Evolutionary conservation across 441 rosid species (phyloP), one percentile per base, ranked within the genome.

Genomic region (Aleurites moluccanus): DNA sequence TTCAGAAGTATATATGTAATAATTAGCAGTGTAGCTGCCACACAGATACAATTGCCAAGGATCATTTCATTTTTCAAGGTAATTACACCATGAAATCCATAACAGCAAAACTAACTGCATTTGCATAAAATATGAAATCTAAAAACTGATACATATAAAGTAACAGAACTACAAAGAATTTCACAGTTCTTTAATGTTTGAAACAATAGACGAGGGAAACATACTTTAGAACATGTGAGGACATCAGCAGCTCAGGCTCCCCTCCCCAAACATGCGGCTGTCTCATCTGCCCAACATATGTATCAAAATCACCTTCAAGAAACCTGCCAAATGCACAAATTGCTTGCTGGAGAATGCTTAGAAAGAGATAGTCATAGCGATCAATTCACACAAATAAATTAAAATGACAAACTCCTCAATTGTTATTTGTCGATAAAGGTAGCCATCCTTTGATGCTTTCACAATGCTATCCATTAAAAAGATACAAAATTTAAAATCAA

Each of bases 251-350:
- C 83, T 88, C 96, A 44, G 93, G 93, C 67, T 89, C 96, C 74
- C 96, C 96, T 77, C 93, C 96, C 96, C 96, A 89, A 59, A 76
- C 81, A 69, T 90, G 90, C 56, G 96, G 90, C 80, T 83, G 81
- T 67, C 96, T 79, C 82, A 89, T 89, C 80, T 83, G 88, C 30
- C 62, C 71, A 23, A 88, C 88, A 47, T 90, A 89, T 3, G 84
- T 72, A 55, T 89, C 89, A 69, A 90, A 90, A 78, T 89, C 91
- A 68, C 83, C 90, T 82, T 89, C 92, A 2, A 89, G 82, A 80
- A 90, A 87, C 91, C 91, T 90, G 80, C 47, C 56, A 73, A 71
- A 40, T 27, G 69, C 4, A 62, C 47, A 64, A 79, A 65, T 59
- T 40, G 44, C 33, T 56, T 21, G 57, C 21, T 63, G 47, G 49